phyloP scores from a whole-genome alignment of 495 filamentous ascomycete species.

The Staphylotrichum tortipilum region DNA sequence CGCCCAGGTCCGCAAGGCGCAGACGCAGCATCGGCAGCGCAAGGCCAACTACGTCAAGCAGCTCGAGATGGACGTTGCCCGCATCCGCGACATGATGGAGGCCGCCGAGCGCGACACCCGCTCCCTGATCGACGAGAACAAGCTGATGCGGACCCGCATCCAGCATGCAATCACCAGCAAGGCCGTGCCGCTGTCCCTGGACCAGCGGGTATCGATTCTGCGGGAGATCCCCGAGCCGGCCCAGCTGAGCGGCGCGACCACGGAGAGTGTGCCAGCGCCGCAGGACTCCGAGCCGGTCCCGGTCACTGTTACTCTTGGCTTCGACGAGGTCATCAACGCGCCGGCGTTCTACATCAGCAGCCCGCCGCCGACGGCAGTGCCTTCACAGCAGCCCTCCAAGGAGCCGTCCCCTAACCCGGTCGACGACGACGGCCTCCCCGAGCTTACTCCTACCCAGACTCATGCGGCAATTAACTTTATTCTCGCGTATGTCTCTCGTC shows the following conservation, averaged over 20 bases:
- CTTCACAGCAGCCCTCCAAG: background rate
- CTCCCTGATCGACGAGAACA: conserved; percentile 32
- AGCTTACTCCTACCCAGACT: conserved; percentile 27
- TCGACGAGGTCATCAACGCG: conserved; percentile 18
- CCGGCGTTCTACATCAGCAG: conserved; percentile 26
- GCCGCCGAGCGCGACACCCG: conserved; percentile 24
- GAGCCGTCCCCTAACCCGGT: background rate
- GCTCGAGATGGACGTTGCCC: conserved; percentile 40
- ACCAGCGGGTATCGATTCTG: background rate
- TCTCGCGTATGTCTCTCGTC: conserved; percentile 30
- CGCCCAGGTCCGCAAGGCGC: conserved; percentile 42
- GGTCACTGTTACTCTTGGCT: conserved; percentile 26
- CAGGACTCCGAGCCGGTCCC: conserved; percentile 6
- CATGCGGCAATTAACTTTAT: conserved; percentile 44
- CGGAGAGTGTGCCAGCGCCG: background rate
- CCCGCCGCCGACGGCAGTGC: conserved; percentile 3
- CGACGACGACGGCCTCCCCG: conserved; percentile 1
- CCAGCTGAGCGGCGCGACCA: conserved; percentile 1
- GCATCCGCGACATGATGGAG: conserved; percentile 37
- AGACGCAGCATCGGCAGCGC: conserved; percentile 44
- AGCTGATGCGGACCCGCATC: conserved; percentile 7
- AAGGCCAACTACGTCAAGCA: conserved; percentile 45
- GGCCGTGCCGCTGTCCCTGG: background rate
- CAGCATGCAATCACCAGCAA: background rate
- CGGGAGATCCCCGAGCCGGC: background rate